phyloP scores from a whole-genome alignment of 257 asterid species.

The Solanum paucissectum region DNA sequence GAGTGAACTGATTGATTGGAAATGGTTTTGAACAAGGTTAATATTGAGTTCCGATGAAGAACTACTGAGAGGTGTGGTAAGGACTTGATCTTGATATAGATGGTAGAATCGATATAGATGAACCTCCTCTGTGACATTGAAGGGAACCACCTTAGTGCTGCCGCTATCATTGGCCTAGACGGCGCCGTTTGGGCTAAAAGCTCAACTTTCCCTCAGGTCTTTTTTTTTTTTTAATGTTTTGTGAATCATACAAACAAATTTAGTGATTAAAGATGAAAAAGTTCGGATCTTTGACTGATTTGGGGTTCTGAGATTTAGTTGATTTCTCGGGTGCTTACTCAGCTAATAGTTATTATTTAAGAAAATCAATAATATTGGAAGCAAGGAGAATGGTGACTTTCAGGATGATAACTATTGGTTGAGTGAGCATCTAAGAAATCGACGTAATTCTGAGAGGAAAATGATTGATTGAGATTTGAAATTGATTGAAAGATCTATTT shows the following conservation, averaged over 20 bases:
- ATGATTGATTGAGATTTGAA: not conserved
- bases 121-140: conserved; percentile 60
- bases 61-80: not conserved
- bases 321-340: not conserved
- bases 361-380: not conserved
- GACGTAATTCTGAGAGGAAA: not conserved
- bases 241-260: too few species aligned
- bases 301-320: not conserved
- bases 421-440: not conserved
- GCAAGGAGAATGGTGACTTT: not conserved
- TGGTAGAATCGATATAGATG: not conserved
- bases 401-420: not conserved
- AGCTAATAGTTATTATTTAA: not conserved
- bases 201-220: conserved; percentile 59
- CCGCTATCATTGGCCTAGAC: conserved; percentile 75
- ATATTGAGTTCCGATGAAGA: not conserved
- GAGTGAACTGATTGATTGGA: not conserved
- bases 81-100: not conserved
- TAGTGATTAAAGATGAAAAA: not conserved
- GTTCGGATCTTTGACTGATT: not conserved
- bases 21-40: not conserved
- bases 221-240: not conserved
- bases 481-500: not conserved
- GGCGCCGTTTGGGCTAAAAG: conserved; percentile 88
- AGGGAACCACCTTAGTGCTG: conserved; percentile 43